Evolutionary conservation across 805 yeast species (phyloP).

Genomic region (Torulaspora quercuum): DNA sequence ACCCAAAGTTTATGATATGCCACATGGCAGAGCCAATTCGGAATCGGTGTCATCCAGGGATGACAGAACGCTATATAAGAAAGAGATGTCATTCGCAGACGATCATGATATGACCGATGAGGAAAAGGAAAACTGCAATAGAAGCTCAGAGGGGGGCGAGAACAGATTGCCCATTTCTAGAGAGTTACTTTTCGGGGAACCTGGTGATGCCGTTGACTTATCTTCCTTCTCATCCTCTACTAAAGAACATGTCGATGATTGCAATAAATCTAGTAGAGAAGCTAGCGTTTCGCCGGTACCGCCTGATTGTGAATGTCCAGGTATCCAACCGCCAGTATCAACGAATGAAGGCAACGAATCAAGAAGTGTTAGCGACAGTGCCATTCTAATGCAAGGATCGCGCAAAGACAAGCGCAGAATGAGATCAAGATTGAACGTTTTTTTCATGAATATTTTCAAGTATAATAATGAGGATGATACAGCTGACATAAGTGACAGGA

Average conservation of each 20-base stretch:
- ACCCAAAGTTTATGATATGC: slow-evolving; percentile 40
- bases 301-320: background rate
- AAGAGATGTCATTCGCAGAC: slow-evolving; percentile 5
- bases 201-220: slow-evolving; percentile 35
- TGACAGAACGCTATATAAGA: slow-evolving; percentile 10
- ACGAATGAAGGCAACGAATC: slow-evolving; percentile 11
- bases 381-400: slow-evolving; percentile 12
- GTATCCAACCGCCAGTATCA: slow-evolving; percentile 1
- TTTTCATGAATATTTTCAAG: slow-evolving; percentile 19
- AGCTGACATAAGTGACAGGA: slow-evolving; percentile 1
- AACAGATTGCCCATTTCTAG: slow-evolving; percentile 8
- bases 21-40: slow-evolving; percentile 17
- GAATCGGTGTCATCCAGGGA: slow-evolving; percentile 13
- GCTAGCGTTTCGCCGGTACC: slow-evolving; percentile 3
- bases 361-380: slow-evolving; percentile 30
- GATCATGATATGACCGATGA: slow-evolving; percentile 6
- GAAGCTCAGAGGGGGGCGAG: background rate
- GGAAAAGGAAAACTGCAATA: background rate
- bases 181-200: slow-evolving; percentile 30
- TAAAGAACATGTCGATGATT: slow-evolving; percentile 3
- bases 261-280: slow-evolving; percentile 6
- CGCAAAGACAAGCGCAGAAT: slow-evolving; percentile 18
- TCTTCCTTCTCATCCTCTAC: slow-evolving; percentile 10
- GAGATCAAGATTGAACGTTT: slow-evolving; percentile 23
- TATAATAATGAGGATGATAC: slow-evolving; percentile 11